Percentiles rank a stretch among this genome's conserved stretches.
Conservation (phyloP, 495 filamentous ascomycete genomes). For the Penicillium atrosanguineum region DNA sequence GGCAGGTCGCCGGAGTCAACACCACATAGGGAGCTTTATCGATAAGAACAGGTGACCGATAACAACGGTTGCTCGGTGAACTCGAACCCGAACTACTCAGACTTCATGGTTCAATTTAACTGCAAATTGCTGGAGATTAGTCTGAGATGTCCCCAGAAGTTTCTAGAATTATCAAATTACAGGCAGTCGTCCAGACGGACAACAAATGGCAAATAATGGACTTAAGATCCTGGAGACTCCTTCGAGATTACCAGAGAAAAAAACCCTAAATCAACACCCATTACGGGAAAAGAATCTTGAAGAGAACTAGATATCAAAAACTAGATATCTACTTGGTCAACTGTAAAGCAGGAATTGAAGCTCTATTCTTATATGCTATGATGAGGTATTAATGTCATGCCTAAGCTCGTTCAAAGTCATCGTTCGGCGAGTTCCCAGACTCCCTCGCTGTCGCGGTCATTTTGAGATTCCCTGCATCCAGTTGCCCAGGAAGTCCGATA, state of each 20-base stretch:
- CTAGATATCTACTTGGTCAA: neutral
- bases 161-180: too few relatives aligned
- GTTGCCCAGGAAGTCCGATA: conserved; percentile 33
- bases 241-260: too few relatives aligned
- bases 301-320: too few relatives aligned
- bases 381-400: conserved; percentile 19
- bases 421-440: conserved; percentile 32
- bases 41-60: conserved; percentile 29
- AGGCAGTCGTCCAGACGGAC: too few relatives aligned
- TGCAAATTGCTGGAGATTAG: too few relatives aligned
- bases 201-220: too few relatives aligned
- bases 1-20: conserved; percentile 1
- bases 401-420: conserved; percentile 54
- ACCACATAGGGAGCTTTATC: conserved; percentile 23
- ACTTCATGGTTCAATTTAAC: too few relatives aligned
- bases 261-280: too few relatives aligned
- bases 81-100: too few relatives aligned
- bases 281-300: too few relatives aligned
- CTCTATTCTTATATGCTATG: conserved; percentile 27
- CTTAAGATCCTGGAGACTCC: too few relatives aligned
- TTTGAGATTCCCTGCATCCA: conserved; percentile 36
- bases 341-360: conserved; percentile 2
- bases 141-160: too few relatives aligned
- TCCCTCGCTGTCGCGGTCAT: conserved; percentile 28
- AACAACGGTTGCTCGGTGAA: neutral